A percentile compares a stretch with the other conserved stretches of the same genome.
Conservation (phyloP, 805 yeast species). For the Kurtzmaniella fragi region DNA sequence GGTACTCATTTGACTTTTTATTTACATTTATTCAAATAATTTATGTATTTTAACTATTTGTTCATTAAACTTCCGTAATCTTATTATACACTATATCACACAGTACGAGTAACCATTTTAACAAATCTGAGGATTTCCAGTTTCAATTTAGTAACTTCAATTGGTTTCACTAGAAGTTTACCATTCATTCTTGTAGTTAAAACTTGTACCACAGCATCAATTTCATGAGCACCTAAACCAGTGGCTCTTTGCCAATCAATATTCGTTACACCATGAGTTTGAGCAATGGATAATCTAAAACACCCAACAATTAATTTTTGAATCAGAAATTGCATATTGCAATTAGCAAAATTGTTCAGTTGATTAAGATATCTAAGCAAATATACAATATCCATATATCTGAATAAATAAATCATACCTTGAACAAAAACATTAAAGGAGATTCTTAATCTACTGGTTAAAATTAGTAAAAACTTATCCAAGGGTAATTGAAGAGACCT, state of each 20-base stretch:
- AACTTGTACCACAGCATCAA: conserved; percentile 29
- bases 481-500: conserved; percentile 28
- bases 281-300: conserved; percentile 34
- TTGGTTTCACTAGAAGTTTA: conserved; percentile 31
- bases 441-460: conserved; percentile 33
- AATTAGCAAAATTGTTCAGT: conserved; percentile 39
- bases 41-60: neutral
- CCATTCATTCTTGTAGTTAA: conserved; percentile 37
- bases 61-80: neutral
- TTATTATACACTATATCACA: conserved; percentile 8
- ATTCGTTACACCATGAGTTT: conserved; percentile 9
- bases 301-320: conserved; percentile 39
- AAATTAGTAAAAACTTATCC: conserved; percentile 34
- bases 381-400: conserved; percentile 44
- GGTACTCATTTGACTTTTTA: neutral
- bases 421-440: conserved; percentile 33
- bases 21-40: neutral
- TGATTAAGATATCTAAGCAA: conserved; percentile 41
- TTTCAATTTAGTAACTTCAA: conserved; percentile 33
- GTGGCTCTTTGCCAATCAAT: conserved; percentile 32
- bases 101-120: conserved; percentile 32
- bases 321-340: conserved; percentile 39
- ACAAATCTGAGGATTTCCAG: conserved; percentile 38
- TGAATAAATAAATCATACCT: conserved; percentile 37
- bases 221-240: conserved; percentile 31